phyloP scores from a whole-genome alignment of 495 filamentous ascomycete genomes.

The Penicillium riverlandense region DNA sequence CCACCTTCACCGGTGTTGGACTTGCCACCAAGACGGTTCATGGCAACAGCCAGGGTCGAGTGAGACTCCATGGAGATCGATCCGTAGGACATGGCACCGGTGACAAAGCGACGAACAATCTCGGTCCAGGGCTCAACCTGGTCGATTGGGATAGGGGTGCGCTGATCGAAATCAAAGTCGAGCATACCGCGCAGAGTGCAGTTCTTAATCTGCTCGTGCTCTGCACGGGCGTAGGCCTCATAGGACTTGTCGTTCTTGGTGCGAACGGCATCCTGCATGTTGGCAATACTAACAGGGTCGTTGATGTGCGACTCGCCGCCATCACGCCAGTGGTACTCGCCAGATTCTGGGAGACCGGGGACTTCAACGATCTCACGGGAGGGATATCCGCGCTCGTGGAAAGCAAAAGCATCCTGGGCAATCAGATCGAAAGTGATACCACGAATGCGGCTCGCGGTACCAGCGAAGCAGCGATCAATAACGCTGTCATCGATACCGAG shows the following conservation, averaged over 20 bases:
- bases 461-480: conserved; percentile 93
- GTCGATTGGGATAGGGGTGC: conserved; percentile 83
- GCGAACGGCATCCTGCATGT: conserved; percentile 95
- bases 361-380: conserved; percentile 72
- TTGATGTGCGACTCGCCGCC: conserved; percentile 98
- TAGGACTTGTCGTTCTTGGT: conserved; percentile 99
- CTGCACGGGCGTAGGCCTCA: conserved; percentile 89
- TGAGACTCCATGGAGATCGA: conserved; percentile 99
- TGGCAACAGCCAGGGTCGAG: conserved; percentile 92
- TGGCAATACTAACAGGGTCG: conserved; percentile 90
- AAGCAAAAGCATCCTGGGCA: conserved; percentile 91
- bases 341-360: conserved; percentile 84
- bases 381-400: conserved; percentile 94
- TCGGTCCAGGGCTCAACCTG: conserved; percentile 99
- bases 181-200: conserved; percentile 95
- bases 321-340: conserved; percentile 99
- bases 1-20: conserved; percentile 99
- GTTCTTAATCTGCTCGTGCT: conserved; percentile 96
- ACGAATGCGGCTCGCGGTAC: conserved; percentile 92
- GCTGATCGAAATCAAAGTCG: conserved; percentile 94
- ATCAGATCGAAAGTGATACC: conserved; percentile 95
- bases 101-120: conserved; percentile 95
- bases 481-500: conserved; percentile 93
- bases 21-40: conserved; percentile 97
- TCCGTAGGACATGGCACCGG: conserved; percentile 99